Conservation (phyloP, 2,329 filamentous ascomycete species). For the Neocatenulostroma microsporum region DNA sequence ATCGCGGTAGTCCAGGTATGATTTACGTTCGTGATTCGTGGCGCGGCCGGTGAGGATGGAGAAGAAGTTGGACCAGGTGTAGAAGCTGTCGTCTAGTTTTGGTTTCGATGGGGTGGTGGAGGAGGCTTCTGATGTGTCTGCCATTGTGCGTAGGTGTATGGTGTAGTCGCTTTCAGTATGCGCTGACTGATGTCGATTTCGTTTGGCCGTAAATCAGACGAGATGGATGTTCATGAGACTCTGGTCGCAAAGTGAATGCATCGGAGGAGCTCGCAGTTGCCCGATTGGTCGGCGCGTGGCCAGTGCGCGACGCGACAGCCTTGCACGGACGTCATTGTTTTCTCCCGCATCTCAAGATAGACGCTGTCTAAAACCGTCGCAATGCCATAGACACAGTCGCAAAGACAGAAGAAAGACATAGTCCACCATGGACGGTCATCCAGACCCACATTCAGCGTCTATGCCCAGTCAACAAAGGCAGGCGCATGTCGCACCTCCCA, state of each 20-base stretch:
- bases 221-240: no score
- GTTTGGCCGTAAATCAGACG: no score
- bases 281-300: slow-evolving; percentile 4
- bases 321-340: neutral
- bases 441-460: no score
- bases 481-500: slow-evolving; percentile 4
- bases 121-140: slow-evolving; percentile 5
- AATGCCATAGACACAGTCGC: no score
- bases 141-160: no score
- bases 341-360: no score
- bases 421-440: no score
- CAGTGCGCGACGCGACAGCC: neutral
- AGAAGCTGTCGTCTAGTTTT: slow-evolving; percentile 31
- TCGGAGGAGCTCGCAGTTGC: neutral
- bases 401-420: no score
- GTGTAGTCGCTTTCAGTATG: no score
- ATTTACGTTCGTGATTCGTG: slow-evolving; percentile 55
- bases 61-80: slow-evolving; percentile 77
- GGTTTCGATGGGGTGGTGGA: slow-evolving; percentile 7
- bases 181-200: no score
- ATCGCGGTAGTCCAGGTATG: slow-evolving; percentile 73
- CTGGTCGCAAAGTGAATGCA: slow-evolving; percentile 3
- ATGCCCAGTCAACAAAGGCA: no score
- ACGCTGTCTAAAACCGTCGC: no score
- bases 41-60: slow-evolving; percentile 61